Conservation (phyloP, 1,284 basidiomycete genomes). For the Tetrapyrgos nigripes region DNA sequence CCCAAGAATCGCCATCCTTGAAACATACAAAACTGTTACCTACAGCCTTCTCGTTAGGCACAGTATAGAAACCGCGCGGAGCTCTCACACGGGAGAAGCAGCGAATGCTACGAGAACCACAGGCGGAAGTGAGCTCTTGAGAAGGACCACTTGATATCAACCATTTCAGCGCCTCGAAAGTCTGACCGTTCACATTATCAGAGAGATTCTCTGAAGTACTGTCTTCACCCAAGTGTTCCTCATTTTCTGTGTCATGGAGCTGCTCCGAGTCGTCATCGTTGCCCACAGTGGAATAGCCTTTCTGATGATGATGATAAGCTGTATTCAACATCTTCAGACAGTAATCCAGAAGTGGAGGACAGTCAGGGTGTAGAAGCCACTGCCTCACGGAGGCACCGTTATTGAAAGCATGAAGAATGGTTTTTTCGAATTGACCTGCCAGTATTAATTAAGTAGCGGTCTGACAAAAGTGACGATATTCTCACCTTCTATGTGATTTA, state of each 20-base stretch:
- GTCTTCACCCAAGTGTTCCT: no score
- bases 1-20: background rate
- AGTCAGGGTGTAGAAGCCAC: constrained; percentile 7
- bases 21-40: constrained; percentile 4
- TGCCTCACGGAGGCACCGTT: constrained; percentile 3
- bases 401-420: constrained; percentile 3
- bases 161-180: background rate
- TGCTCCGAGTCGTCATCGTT: constrained; percentile 2
- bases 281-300: background rate
- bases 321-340: constrained; percentile 5
- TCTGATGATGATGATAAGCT: background rate
- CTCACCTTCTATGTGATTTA: constrained; percentile 1
- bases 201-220: no score
- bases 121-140: background rate
- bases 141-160: background rate
- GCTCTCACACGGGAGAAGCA: background rate
- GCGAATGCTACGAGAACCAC: background rate
- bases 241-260: background rate
- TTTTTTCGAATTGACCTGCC: constrained; percentile 11
- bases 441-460: background rate
- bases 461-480: background rate
- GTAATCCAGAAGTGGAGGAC: constrained; percentile 2
- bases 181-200: no score
- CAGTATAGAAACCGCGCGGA: background rate
- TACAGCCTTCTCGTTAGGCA: background rate